Conservation (phyloP, 2,329 filamentous ascomycete genomes). For the Exophiala calicioides region DNA sequence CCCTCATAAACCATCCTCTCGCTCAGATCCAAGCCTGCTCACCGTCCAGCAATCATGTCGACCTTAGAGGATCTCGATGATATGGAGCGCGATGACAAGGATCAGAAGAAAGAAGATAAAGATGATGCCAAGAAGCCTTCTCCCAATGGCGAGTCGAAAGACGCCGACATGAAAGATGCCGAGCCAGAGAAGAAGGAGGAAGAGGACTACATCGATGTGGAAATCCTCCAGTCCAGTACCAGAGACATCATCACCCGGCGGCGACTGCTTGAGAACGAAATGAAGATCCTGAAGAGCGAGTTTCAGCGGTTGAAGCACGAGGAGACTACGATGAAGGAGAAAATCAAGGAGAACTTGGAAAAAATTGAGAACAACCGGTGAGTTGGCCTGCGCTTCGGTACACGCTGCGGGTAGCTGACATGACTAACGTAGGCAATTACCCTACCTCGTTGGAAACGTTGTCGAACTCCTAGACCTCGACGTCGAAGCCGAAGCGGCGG, state of each 20-base stretch:
- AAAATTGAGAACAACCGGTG: conserved; percentile 99
- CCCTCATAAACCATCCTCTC: not conserved
- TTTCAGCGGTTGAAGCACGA: conserved; percentile 91
- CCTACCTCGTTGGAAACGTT: conserved; percentile 97
- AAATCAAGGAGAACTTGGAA: conserved; percentile 98
- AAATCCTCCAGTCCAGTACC: conserved; percentile 90
- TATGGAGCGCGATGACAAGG: conserved; percentile 74
- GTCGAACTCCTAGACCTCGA: conserved; percentile 96
- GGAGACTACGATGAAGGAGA: conserved; percentile 93
- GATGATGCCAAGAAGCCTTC: conserved; percentile 58
- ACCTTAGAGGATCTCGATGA: conserved; percentile 91
- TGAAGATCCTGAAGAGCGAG: conserved; percentile 98
- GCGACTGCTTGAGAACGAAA: conserved; percentile 93
- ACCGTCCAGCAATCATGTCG: conserved; percentile 62
- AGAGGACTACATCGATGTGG: conserved; percentile 84
- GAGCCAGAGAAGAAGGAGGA: conserved; percentile 64
- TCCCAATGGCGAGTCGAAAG: conserved; percentile 58
- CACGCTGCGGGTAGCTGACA: conserved; percentile 19
- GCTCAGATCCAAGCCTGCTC: not conserved
- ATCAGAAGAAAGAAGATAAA: conserved; percentile 60
- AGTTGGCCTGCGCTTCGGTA: conserved; percentile 30
- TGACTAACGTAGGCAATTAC: conserved; percentile 71
- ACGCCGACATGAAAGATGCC: conserved; percentile 90
- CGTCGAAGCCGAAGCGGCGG: conserved; percentile 89
- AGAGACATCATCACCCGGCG: conserved; percentile 90